These are phyloP conservation scores for Astragalus membranaceus DNA, from an alignment of 306 rosid genomes.

Conservation along the genomic window DNA sequence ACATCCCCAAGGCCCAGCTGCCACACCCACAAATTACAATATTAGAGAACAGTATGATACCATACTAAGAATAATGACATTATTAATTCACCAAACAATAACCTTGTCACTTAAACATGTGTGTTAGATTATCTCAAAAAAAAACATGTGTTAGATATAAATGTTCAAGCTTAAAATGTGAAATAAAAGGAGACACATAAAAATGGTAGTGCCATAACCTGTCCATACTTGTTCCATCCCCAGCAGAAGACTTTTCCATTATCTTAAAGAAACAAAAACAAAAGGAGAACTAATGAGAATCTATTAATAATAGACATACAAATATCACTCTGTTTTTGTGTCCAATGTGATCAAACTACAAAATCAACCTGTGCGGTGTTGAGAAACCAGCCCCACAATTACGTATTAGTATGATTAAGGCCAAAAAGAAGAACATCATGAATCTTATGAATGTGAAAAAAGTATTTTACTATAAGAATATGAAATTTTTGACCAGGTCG, in stretches of 20 bases:
- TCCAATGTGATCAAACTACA: neutral
- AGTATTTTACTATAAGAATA: neutral
- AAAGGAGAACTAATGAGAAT: conserved; percentile 6
- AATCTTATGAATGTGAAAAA: neutral
- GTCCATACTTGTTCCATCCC: conserved; percentile 99
- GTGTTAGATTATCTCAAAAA: too few relatives aligned
- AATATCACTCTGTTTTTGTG: neutral
- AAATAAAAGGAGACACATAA: neutral
- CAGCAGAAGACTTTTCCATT: conserved; percentile 82
- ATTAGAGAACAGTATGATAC: conserved; percentile 9
- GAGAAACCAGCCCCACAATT: conserved; percentile 3
- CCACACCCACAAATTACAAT: conserved; percentile 21
- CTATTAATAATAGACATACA: neutral
- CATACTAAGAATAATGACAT: neutral
- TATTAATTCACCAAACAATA: neutral
- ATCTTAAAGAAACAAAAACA: conserved; percentile 41
- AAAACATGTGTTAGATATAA: neutral
- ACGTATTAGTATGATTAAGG: neutral
- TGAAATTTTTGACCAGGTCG: neutral
- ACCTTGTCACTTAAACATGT: neutral
- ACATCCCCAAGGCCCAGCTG: conserved; percentile 97
- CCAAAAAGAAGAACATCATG: neutral
- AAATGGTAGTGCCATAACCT: conserved; percentile 43
- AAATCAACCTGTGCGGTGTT: neutral
- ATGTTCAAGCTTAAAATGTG: neutral